These are phyloP conservation scores for Lodderomyces theae DNA, from an alignment of 1,139 yeast species.

Conservation along the genomic window DNA sequence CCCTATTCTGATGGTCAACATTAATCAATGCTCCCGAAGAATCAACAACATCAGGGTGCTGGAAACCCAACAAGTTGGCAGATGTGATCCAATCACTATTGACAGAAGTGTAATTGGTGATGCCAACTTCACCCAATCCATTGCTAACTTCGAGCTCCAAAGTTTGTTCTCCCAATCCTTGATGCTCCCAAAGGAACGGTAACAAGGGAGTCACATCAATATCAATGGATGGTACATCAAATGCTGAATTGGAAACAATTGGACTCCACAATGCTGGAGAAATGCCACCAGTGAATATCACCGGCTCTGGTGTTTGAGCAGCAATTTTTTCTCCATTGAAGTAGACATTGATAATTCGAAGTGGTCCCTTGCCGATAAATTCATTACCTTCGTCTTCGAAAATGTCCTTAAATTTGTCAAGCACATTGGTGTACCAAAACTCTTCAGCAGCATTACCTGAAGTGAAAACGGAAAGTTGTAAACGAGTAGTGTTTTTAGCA, in stretches of 20 bases:
- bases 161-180: constrained; percentile 19
- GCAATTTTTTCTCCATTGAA: constrained; percentile 50
- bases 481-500: constrained; percentile 52
- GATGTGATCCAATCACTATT: constrained; percentile 70
- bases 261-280: constrained; percentile 80
- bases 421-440: constrained; percentile 72
- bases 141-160: constrained; percentile 54
- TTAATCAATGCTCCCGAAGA: constrained; percentile 38
- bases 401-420: constrained; percentile 43
- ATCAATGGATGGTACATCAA: constrained; percentile 64
- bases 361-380: constrained; percentile 62
- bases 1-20: constrained; percentile 20
- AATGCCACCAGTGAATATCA: constrained; percentile 74
- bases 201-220: constrained; percentile 66
- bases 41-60: constrained; percentile 36
- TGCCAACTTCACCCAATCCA: constrained; percentile 45
- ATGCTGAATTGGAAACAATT: constrained; percentile 68
- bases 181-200: constrained; percentile 57
- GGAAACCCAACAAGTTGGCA: constrained; percentile 67
- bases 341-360: constrained; percentile 52
- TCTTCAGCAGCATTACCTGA: constrained; percentile 81
- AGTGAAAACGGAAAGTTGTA: constrained; percentile 57
- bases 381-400: constrained; percentile 37
- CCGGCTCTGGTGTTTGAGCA: constrained; percentile 54
- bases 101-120: constrained; percentile 25